Conservation (phyloP, 2,329 filamentous ascomycete genomes). For the Ceratocystis papillata region DNA sequence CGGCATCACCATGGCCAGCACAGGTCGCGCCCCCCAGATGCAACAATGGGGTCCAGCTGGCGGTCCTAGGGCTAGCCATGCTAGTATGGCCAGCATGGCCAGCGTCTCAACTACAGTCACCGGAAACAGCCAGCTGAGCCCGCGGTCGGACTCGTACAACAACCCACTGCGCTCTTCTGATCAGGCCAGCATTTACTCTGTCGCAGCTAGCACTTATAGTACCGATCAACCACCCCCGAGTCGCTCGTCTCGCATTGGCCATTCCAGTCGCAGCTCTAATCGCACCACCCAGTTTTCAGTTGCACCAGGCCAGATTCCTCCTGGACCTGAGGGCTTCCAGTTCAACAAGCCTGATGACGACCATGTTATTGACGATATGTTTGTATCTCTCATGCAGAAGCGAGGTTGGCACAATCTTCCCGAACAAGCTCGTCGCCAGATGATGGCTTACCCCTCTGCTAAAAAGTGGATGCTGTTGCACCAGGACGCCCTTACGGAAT, state of each 20-base stretch:
- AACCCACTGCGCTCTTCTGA: slow-evolving; percentile 40
- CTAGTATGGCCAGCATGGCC: slow-evolving; percentile 36
- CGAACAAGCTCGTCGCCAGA: slow-evolving; percentile 86
- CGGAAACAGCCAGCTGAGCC: slow-evolving; percentile 45
- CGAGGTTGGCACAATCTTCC: slow-evolving; percentile 95
- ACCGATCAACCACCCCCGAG: slow-evolving; percentile 28
- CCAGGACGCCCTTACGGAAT: slow-evolving; percentile 86
- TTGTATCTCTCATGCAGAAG: slow-evolving; percentile 90
- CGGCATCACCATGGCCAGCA: slow-evolving; percentile 57
- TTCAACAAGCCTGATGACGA: slow-evolving; percentile 70
- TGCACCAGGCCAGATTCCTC: slow-evolving; percentile 43
- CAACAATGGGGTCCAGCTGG: slow-evolving; percentile 60
- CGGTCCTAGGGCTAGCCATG: slow-evolving; percentile 41
- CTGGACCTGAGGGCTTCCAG: slow-evolving; percentile 42
- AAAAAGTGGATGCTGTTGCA: slow-evolving; percentile 98
- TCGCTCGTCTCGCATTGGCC: slow-evolving; percentile 43
- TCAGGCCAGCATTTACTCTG: slow-evolving; percentile 39
- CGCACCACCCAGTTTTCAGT: slow-evolving; percentile 45
- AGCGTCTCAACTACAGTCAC: slow-evolving; percentile 44
- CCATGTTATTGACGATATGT: slow-evolving; percentile 78
- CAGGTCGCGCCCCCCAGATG: slow-evolving; percentile 60
- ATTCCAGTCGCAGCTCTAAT: slow-evolving; percentile 47
- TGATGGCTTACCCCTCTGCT: slow-evolving; percentile 84
- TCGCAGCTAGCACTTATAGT: slow-evolving; percentile 18
- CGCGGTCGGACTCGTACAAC: slow-evolving; percentile 46